Base-by-base conservation (phyloP, 345 rosid genomes). In the Linum trigynum region DNA sequence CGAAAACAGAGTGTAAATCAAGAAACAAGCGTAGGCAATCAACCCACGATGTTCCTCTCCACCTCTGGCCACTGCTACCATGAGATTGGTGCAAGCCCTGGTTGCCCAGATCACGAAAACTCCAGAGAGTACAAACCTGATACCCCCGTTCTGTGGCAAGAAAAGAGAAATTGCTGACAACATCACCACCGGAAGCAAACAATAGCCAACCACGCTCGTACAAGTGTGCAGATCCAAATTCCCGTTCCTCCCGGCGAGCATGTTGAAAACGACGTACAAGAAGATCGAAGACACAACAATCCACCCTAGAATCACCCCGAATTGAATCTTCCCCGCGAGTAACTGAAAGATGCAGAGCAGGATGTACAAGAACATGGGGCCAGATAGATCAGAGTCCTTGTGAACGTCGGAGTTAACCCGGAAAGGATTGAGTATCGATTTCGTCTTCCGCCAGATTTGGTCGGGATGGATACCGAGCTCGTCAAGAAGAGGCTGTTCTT, bases 391-490 rank as follows among this genome's bases (percentile, higher is more conserved):
- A 53, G 96, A 85, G 58, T 91, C 97, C 71, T 72, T 71, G 75
- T 94, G 95, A 39, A 86, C 86, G 2, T 70, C 48, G 43, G 86
- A 82, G 55, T 88, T 84, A 55, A 85, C 85, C 65, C 91, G 84
- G 65, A 94, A 82, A 0, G 95, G 96, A 62, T 90, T 88, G 50
- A 94, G 81, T 69, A 94, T 87, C 58, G 96, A 82, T 66, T 84
- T 85, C 39, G 99, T 85, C 61, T 90, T 94, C 72, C 75, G 77
- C 96, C 97, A 90, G 87, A 94, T 94, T 82, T 94, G 96, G 15
- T 83, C 95, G 3, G 96, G 99, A 68, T 90, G 97, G 77, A 94
- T 90, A 9, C 97, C 99, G 59, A 90, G 95, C 74, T 94, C 99
- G 76, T 88, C 99, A 42, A 90, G 96, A 23, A 94, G 76, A 14